These are phyloP conservation scores for Akanthomyces muscarius DNA, from an alignment of 2,329 filamentous ascomycete species.

Conservation along the genomic window DNA sequence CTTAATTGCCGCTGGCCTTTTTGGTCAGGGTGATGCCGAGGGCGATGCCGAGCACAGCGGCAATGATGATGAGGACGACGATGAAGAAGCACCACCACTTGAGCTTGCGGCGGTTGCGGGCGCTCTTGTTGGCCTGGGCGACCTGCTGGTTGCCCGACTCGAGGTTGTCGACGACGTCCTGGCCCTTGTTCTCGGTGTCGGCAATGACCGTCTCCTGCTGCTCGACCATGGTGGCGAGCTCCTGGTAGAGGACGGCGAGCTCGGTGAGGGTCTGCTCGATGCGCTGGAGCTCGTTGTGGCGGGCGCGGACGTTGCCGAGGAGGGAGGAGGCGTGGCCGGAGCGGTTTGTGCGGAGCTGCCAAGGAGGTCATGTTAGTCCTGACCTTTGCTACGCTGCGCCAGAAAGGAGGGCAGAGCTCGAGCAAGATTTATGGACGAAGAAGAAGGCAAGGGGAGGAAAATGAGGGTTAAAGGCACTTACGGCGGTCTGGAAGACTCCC, in stretches of 20 bases:
- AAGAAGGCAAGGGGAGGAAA: not conserved
- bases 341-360: constrained; percentile 69
- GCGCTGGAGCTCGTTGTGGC: constrained; percentile 77
- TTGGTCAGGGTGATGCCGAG: constrained; percentile 44
- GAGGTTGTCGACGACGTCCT: constrained; percentile 62
- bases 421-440: not conserved
- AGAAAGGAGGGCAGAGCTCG: not conserved
- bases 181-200: constrained; percentile 61
- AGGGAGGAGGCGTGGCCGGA: constrained; percentile 68
- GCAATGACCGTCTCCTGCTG: constrained; percentile 64
- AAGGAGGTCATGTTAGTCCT: not conserved
- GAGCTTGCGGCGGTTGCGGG: constrained; percentile 64
- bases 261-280: constrained; percentile 74
- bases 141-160: constrained; percentile 68
- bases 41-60: constrained; percentile 51
- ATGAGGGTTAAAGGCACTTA: constrained; percentile 38
- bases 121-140: constrained; percentile 62
- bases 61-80: constrained; percentile 53
- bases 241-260: constrained; percentile 65
- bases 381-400: not conserved
- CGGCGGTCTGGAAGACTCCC: constrained; percentile 77
- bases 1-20: not conserved
- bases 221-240: constrained; percentile 70
- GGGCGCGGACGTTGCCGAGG: constrained; percentile 73
- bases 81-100: constrained; percentile 78